Percentiles rank a stretch among this genome's conserved stretches.
Conservation (phyloP, 2,329 filamentous ascomycete genomes). For the Periconia sp. region DNA sequence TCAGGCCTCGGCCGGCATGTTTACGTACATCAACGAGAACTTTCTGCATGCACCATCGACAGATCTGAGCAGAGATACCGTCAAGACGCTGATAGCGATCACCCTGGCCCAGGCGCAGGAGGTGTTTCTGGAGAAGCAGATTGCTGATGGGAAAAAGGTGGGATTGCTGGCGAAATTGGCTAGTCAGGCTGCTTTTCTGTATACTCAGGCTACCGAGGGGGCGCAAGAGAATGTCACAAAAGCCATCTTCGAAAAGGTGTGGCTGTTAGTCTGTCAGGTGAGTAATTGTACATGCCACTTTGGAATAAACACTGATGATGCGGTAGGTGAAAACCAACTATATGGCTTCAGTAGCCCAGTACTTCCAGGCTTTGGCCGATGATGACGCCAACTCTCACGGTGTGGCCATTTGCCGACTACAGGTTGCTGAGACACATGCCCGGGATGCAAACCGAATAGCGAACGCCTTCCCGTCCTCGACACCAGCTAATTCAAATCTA, state of each 20-base stretch:
- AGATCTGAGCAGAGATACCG: slow-evolving; percentile 93
- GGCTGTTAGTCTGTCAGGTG: slow-evolving; percentile 83
- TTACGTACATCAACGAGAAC: slow-evolving; percentile 99
- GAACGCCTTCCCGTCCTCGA: slow-evolving; percentile 78
- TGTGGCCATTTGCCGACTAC: slow-evolving; percentile 79
- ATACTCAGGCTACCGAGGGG: slow-evolving; percentile 85
- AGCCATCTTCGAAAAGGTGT: slow-evolving; percentile 92
- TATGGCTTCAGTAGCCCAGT: slow-evolving; percentile 85
- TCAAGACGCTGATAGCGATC: slow-evolving; percentile 90
- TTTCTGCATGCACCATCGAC: slow-evolving; percentile 96
- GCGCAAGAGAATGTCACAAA: slow-evolving; percentile 91
- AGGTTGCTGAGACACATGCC: slow-evolving; percentile 77
- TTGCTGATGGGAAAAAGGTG: slow-evolving; percentile 89
- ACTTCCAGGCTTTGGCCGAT: slow-evolving; percentile 90
- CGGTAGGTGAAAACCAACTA: slow-evolving; percentile 75
- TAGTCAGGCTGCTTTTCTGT: slow-evolving; percentile 87
- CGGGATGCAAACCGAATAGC: slow-evolving; percentile 80
- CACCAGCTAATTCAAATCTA: slow-evolving; percentile 83
- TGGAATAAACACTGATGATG: slow-evolving; percentile 27
- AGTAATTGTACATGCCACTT: slow-evolving; percentile 22
- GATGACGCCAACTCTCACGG: slow-evolving; percentile 89
- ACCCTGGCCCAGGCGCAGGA: slow-evolving; percentile 97
- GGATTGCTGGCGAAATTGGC: slow-evolving; percentile 91
- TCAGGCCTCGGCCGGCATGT: slow-evolving; percentile 98
- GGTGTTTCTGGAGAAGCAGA: slow-evolving; percentile 96